phyloP scores from a whole-genome alignment of 2,329 filamentous ascomycete species.

The Metarhizium guizhouense region DNA sequence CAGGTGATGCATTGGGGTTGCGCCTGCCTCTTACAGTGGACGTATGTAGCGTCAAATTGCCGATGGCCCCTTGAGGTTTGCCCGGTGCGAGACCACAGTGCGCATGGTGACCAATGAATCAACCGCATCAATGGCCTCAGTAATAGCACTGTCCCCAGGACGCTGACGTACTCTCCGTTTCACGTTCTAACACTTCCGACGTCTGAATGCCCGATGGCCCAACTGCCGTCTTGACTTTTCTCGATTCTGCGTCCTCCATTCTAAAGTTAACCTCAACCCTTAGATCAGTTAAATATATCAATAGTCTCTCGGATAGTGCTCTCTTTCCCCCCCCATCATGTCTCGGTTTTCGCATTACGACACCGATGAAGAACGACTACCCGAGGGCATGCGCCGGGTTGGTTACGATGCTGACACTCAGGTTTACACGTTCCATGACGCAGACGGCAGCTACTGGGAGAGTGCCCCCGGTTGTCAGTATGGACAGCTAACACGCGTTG shows the following conservation, averaged over 20 bases:
- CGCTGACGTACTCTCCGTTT: neutral
- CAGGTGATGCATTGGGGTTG: too few relatives aligned
- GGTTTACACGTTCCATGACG: slow-evolving; percentile 42
- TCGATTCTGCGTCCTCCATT: neutral
- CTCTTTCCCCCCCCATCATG: slow-evolving; percentile 18
- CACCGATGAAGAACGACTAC: slow-evolving; percentile 42
- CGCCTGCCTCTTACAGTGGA: too few relatives aligned
- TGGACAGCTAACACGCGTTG: slow-evolving; percentile 34
- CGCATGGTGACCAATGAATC: too few relatives aligned
- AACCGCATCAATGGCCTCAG: too few relatives aligned
- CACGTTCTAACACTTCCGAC: neutral
- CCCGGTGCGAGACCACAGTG: too few relatives aligned
- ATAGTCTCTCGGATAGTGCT: neutral
- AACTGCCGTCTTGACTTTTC: neutral
- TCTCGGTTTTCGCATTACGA: slow-evolving; percentile 34
- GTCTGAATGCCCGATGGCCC: neutral
- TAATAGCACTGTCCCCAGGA: too few relatives aligned
- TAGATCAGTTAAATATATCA: neutral
- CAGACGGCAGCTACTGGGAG: slow-evolving; percentile 39
- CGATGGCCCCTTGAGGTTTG: too few relatives aligned
- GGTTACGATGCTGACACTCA: slow-evolving; percentile 49
- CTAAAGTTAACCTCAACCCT: neutral
- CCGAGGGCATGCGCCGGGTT: slow-evolving; percentile 43
- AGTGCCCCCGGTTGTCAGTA: slow-evolving; percentile 40
- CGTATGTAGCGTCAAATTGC: too few relatives aligned